Evolutionary conservation across 139 green algal species (phyloP).

Genomic region (Mesotaenium endlicherianum): DNA sequence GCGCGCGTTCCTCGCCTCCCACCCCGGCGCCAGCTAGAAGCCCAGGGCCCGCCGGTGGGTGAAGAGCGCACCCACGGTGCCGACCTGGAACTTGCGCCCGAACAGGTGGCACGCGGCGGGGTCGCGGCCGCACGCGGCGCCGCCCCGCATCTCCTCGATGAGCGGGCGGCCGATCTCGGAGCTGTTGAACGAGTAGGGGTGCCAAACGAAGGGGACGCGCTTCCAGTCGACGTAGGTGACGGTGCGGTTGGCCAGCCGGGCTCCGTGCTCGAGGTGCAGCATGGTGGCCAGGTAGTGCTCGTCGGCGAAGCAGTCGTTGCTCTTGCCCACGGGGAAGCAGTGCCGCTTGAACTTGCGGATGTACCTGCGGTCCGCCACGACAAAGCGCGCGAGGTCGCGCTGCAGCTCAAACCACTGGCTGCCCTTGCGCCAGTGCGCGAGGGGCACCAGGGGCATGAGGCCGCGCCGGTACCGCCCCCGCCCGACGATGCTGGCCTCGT

Average conservation of each 20-base stretch:
- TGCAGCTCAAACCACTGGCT: slow-evolving; percentile 21
- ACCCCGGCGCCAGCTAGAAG: no score
- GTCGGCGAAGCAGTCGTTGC: background rate
- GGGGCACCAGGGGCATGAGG: background rate
- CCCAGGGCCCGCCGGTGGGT: no score
- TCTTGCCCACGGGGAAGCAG: background rate
- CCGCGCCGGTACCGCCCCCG: background rate
- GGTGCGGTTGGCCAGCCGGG: slow-evolving; percentile 1
- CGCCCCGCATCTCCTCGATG: background rate
- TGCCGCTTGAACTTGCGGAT: slow-evolving; percentile 8
- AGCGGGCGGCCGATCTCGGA: background rate
- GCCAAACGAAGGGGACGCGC: background rate
- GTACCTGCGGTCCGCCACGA: slow-evolving; percentile 4
- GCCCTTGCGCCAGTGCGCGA: slow-evolving; percentile 1
- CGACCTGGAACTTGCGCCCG: background rate
- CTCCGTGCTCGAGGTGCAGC: slow-evolving; percentile 1
- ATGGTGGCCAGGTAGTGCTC: slow-evolving; percentile 24
- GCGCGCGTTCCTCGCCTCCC: no score
- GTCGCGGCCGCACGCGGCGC: background rate
- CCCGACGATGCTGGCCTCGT: background rate
- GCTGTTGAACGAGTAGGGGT: background rate
- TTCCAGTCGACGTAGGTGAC: slow-evolving; percentile 11
- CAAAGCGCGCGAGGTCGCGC: background rate
- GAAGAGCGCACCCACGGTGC: no score
- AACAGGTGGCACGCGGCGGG: background rate